Base-by-base conservation (phyloP, 176 grass and related monocot genomes). In the Oryza meyeriana region DNA sequence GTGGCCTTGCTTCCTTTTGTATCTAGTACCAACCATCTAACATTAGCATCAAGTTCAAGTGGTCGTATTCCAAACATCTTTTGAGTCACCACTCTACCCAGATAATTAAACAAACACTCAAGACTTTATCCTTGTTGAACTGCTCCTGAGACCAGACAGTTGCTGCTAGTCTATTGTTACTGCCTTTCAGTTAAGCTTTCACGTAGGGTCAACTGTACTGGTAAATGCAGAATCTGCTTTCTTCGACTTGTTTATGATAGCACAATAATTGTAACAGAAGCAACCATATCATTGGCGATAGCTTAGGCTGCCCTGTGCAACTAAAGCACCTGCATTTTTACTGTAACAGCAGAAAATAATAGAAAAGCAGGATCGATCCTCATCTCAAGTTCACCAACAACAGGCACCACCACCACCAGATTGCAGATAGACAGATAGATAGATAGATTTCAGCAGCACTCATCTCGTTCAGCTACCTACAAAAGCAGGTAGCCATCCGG, bases 161-260 rank as follows among this genome's bases (percentile, higher is more conserved):
- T 74, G 84, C 61, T 29, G 74, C 38, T 82, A 58, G 73, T 82
- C 73, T 66, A 82, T 74, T 61, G 36, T 78, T 33, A 45, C 73
- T 50, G 57, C 7, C 79, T 79, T 90, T 90, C 79, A 34, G 88
- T 90, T 83, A 83, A 47, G 48, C 74, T 83, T 79, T 76, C 77
- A 77, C 66, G 12, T 25, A 78, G 66, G 83, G 66, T 86, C 79
- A 85, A 82, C 61, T 48, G 58, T 86, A 41, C 10, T 38, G 47
- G 79, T 79, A 79, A 79, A 77, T 69, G 41, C 83, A 68, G 83
- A 83, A 90, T 87, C 52, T 34, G 66, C 59, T 85, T 41, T 33
- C 83, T 73, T 40, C 50, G 48, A 84, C 71, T 12, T 30, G 24
- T 36, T 68, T 29, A 85, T 26, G 62, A 38, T 12, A 24, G 26